Evolutionary conservation across 2,329 filamentous ascomycete genomes (phyloP), one percentile per base, ranked within the genome.

Genomic region (Thielaviopsis euricoi): DNA sequence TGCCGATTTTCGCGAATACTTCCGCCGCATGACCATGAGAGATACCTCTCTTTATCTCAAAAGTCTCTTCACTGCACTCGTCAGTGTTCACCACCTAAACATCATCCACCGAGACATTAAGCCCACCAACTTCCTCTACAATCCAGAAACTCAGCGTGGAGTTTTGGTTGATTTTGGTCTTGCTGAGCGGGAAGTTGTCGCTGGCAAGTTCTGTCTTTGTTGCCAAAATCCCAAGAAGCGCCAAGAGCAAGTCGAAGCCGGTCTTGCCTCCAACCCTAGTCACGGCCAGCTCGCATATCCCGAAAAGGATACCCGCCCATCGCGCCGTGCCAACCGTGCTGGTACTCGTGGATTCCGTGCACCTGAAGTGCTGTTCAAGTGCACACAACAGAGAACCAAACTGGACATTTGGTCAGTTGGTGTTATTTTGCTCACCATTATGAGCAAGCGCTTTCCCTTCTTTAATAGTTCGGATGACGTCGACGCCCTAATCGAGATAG

Each of bases 111-210:
- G 90, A 62, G 90, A 97, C 67, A 95, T 97, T 68, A 97, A 97
- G 67, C 93, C 93, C 6, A 98, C 94, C 22, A 97, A 97, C 67
- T 97, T 97, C 65, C 78, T 97, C 46, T 97, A 97, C 71, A 89
- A 95, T 63, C 87, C 88, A 0, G 74, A 81, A 12, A 81, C 83
- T 50, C 81, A 84, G 64, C 83, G 87, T 58, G 93, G 93, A 48
- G 91, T 98, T 1, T 79, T 98, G 0, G 93, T 98, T n/a, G 93
- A 98, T 67, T 98, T 98, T 72, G 93, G 93, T n/a, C 79, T 98
- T 17, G 93, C 93, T 40, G 93, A 98, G 73, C 77, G 83, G 55
- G 82, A 88, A 67, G 85, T 87, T 22, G 82, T 81, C 23, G 89
- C 94, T 56, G 80, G 76, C 67, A 86, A 87, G 66, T 83, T 83